Evolutionary conservation across 129 eudicot genomes (phyloP).

Genomic region (Centrapalus pauciflorus): DNA sequence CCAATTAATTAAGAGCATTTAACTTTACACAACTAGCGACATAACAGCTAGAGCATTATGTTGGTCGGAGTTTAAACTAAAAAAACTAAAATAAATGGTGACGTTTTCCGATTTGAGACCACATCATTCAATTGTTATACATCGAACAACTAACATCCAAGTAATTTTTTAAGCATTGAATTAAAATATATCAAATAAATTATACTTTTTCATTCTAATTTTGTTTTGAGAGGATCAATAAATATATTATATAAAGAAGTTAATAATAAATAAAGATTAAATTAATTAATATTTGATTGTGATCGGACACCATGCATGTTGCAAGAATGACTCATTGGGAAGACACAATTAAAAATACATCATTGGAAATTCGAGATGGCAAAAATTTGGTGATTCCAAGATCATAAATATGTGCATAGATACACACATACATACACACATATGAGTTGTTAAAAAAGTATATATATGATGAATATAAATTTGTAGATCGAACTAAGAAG

Average conservation of each 20-base stretch:
- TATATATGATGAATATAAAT: slow-evolving; percentile 22
- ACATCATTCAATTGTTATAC: slow-evolving; percentile 3
- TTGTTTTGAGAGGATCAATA: background rate
- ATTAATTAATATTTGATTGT: slow-evolving; percentile 13
- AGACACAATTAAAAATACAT: slow-evolving; percentile 18
- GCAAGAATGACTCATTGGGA: slow-evolving; percentile 33
- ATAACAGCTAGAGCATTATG: slow-evolving; percentile 10
- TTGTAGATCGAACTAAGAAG: slow-evolving; percentile 29
- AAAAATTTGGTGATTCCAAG: slow-evolving; percentile 27
- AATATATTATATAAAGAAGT: background rate
- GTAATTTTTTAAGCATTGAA: background rate
- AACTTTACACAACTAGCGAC: background rate
- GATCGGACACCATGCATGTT: slow-evolving; percentile 29
- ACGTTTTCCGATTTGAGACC: slow-evolving; percentile 19
- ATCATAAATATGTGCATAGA: slow-evolving; percentile 26
- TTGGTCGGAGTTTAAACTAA: slow-evolving; percentile 19
- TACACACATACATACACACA: too few species aligned
- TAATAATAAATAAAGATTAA: background rate
- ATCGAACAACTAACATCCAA: slow-evolving; percentile 19
- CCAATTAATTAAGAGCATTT: background rate
- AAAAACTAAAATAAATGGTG: background rate
- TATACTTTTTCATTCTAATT: background rate
- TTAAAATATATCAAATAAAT: background rate
- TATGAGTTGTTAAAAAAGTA: too few species aligned
- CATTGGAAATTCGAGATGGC: slow-evolving; percentile 23